Percentiles rank a stretch among this genome's conserved stretches.
These are phyloP conservation scores for Kwoniella dendrophila DNA, from an alignment of 768 basidiomycete species.

Conservation along the genomic window DNA sequence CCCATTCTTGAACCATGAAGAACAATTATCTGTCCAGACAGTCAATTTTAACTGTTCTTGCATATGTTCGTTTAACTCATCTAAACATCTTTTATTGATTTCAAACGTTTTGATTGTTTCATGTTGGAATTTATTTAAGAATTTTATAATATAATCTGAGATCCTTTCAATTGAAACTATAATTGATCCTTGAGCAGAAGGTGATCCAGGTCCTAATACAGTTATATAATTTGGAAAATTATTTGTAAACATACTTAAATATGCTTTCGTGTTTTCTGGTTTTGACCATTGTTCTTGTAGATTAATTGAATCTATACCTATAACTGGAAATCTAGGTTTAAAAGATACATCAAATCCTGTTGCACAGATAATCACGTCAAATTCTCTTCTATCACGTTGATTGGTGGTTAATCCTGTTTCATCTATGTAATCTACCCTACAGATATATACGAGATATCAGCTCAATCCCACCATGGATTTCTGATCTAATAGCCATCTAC, in stretches of 20 bases:
- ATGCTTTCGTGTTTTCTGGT: constrained; percentile 12
- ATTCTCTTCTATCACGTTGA: constrained; percentile 25
- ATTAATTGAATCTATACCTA: constrained; percentile 23
- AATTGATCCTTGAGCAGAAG: constrained; percentile 19
- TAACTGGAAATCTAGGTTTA: constrained; percentile 30
- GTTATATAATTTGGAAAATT: constrained; percentile 33
- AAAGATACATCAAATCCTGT: constrained; percentile 38
- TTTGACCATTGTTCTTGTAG: constrained; percentile 26
- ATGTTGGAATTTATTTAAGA: constrained; percentile 9
- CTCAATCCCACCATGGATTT: background rate
- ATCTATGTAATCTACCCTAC: constrained; percentile 13
- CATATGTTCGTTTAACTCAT: constrained; percentile 16
- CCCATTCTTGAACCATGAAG: constrained; percentile 20
- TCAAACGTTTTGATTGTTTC: constrained; percentile 18
- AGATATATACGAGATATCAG: background rate
- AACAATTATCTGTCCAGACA: constrained; percentile 19
- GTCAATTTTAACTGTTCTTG: constrained; percentile 13
- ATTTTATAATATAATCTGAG: constrained; percentile 17
- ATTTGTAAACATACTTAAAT: constrained; percentile 25
- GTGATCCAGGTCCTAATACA: constrained; percentile 12
- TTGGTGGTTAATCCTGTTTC: constrained; percentile 30
- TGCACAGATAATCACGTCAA: constrained; percentile 38
- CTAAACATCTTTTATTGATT: background rate
- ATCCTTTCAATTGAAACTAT: constrained; percentile 19
- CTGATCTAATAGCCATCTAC: background rate